Percentiles rank a stretch among this genome's conserved stretches.
phyloP scores from a whole-genome alignment of 2,329 filamentous ascomycete genomes.

The Chrysosporium keratinophilum region DNA sequence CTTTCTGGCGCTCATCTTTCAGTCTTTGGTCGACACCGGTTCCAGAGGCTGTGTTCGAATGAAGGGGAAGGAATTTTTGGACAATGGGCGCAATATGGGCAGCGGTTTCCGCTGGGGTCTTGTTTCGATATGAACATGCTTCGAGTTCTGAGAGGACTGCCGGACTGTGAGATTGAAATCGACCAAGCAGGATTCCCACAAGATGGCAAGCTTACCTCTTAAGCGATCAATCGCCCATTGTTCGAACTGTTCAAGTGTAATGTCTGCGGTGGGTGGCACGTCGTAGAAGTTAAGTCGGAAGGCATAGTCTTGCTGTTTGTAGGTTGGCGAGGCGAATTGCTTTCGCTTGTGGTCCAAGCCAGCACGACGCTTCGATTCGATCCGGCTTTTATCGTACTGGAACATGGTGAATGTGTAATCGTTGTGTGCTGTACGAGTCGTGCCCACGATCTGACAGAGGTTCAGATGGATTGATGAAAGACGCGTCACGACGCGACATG shows the following conservation, averaged over 20 bases:
- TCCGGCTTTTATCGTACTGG: constrained; percentile 34
- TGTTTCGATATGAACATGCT: constrained; percentile 91
- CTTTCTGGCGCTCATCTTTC: constrained; percentile 70
- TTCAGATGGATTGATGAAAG: neutral
- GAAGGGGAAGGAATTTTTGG: constrained; percentile 74
- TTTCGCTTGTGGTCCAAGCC: constrained; percentile 70
- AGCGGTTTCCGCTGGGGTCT: constrained; percentile 67
- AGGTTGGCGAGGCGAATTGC: constrained; percentile 70
- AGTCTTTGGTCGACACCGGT: constrained; percentile 44
- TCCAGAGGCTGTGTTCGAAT: constrained; percentile 58
- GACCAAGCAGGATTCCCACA: neutral
- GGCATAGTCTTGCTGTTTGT: constrained; percentile 68
- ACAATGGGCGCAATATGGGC: constrained; percentile 76
- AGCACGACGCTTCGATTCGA: constrained; percentile 61
- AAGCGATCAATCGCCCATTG: constrained; percentile 95
- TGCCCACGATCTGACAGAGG: neutral
- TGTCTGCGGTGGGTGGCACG: constrained; percentile 78
- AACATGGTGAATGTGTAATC: constrained; percentile 27
- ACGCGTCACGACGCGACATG: constrained; percentile 7
- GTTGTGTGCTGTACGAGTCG: neutral
- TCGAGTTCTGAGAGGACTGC: constrained; percentile 50
- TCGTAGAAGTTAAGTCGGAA: constrained; percentile 88
- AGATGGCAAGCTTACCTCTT: constrained; percentile 47
- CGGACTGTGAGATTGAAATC: neutral
- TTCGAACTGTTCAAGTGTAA: constrained; percentile 94